phyloP scores from a whole-genome alignment of 2,329 filamentous ascomycete genomes.

The Phaeosphaeriaceae sp. region DNA sequence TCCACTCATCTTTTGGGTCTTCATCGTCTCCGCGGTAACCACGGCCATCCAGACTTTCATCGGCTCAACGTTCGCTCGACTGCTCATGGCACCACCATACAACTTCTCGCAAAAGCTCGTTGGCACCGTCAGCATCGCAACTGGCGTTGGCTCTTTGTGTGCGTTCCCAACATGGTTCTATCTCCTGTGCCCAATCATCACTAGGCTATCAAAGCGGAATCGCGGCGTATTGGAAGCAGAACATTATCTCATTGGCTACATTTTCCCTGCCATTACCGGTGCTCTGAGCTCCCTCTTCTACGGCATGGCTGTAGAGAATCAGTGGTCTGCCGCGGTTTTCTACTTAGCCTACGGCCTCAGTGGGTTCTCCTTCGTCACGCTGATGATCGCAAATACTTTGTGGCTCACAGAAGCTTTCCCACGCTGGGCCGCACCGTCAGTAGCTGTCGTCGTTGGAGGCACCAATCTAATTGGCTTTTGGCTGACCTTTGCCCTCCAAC shows the following conservation, averaged over 20 bases:
- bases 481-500: constrained; percentile 30
- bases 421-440: constrained; percentile 39
- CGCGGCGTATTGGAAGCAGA: constrained; percentile 39
- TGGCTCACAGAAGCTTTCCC: constrained; percentile 45
- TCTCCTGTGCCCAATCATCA: constrained; percentile 18
- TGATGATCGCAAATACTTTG: constrained; percentile 34
- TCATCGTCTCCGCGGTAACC: constrained; percentile 31
- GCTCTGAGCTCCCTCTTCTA: constrained; percentile 31
- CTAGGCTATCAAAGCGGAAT: constrained; percentile 30
- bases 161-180: constrained; percentile 19
- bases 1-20: constrained; percentile 42
- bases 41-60: constrained; percentile 41
- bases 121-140: constrained; percentile 26
- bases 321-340: constrained; percentile 19
- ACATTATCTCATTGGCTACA: constrained; percentile 38
- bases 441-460: constrained; percentile 32
- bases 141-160: constrained; percentile 26
- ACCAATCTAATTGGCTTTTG: constrained; percentile 30
- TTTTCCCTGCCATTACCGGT: constrained; percentile 33
- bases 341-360: constrained; percentile 39
- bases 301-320: constrained; percentile 27
- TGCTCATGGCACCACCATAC: constrained; percentile 32
- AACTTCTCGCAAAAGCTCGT: constrained; percentile 21
- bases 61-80: constrained; percentile 28
- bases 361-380: constrained; percentile 31